phyloP scores from a whole-genome alignment of 2,329 filamentous ascomycete genomes.

The Coniochaeta sp. region DNA sequence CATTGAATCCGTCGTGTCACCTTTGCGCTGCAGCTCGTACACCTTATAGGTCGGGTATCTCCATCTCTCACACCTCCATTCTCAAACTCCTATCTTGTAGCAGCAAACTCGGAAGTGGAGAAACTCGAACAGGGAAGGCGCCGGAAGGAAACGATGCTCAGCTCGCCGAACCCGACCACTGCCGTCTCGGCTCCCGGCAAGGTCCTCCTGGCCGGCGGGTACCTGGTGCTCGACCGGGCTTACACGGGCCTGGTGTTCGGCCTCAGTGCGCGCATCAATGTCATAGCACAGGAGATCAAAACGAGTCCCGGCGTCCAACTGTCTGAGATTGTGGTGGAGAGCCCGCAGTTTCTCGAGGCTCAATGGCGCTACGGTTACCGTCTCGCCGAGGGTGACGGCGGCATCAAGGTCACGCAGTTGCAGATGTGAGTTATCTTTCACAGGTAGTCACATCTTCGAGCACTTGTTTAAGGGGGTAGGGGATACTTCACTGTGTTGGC shows the following conservation, averaged over 20 bases:
- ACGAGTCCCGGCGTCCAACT: conserved; percentile 57
- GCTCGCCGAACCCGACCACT: conserved; percentile 23
- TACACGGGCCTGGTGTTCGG: conserved; percentile 73
- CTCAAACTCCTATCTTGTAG: neutral
- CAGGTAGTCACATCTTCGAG: neutral
- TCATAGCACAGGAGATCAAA: conserved; percentile 49
- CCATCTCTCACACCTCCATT: neutral
- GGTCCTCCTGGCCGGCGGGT: conserved; percentile 89
- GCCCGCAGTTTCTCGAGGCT: conserved; percentile 83
- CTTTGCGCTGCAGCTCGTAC: neutral
- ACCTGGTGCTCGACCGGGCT: conserved; percentile 82
- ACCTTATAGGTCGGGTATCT: too few species aligned
- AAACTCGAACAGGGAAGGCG: neutral
- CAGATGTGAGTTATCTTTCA: conserved; percentile 54
- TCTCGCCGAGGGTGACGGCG: conserved; percentile 62
- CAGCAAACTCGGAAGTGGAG: neutral
- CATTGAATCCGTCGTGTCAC: neutral
- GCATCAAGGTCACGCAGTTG: conserved; percentile 73
- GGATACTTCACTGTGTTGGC: neutral
- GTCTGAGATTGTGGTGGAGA: conserved; percentile 74
- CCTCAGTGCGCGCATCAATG: conserved; percentile 60
- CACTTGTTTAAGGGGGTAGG: neutral
- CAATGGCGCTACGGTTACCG: conserved; percentile 83
- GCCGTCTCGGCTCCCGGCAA: conserved; percentile 91
- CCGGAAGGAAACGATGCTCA: neutral